A percentile compares a stretch with the other conserved stretches of the same genome.
phyloP scores from a whole-genome alignment of 164 flowering plant species.

The Brasenia schreberi region DNA sequence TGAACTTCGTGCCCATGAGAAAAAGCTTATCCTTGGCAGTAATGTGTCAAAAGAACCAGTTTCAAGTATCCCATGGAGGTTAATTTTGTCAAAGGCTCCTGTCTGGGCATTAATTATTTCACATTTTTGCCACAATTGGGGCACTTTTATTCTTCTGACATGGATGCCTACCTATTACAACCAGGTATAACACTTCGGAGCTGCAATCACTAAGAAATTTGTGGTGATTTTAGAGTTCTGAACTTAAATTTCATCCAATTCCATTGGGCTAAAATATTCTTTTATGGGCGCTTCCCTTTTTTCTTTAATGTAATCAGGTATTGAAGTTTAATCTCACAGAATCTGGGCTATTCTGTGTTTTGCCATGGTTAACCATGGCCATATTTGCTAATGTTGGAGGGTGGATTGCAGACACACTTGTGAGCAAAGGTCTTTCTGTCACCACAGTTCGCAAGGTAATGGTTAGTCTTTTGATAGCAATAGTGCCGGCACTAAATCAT shows the following conservation, averaged over 20 bases:
- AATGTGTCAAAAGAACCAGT: slow-evolving; percentile 70
- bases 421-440: slow-evolving; percentile 84
- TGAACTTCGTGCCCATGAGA: slow-evolving; percentile 49
- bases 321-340: slow-evolving; percentile 98
- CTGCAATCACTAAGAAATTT: not conserved
- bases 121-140: slow-evolving; percentile 99
- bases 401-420: slow-evolving; percentile 96
- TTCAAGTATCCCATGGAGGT: slow-evolving; percentile 78
- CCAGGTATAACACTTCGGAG: slow-evolving; percentile 42
- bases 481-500: not conserved
- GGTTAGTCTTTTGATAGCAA: not conserved
- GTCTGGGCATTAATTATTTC: slow-evolving; percentile 98
- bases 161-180: slow-evolving; percentile 99
- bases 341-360: slow-evolving; percentile 84
- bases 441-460: slow-evolving; percentile 92
- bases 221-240: too few species aligned
- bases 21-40: slow-evolving; percentile 52
- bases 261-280: not conserved
- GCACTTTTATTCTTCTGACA: slow-evolving; percentile 92
- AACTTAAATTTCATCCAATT: too few species aligned
- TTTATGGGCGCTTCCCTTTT: not conserved
- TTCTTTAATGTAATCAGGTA: slow-evolving; percentile 32
- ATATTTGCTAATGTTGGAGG: slow-evolving; percentile 96
- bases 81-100: slow-evolving; percentile 81
- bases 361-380: slow-evolving; percentile 99